These are phyloP conservation scores for Boletus insuetus DNA, from an alignment of 768 basidiomycete genomes.

Conservation along the genomic window DNA sequence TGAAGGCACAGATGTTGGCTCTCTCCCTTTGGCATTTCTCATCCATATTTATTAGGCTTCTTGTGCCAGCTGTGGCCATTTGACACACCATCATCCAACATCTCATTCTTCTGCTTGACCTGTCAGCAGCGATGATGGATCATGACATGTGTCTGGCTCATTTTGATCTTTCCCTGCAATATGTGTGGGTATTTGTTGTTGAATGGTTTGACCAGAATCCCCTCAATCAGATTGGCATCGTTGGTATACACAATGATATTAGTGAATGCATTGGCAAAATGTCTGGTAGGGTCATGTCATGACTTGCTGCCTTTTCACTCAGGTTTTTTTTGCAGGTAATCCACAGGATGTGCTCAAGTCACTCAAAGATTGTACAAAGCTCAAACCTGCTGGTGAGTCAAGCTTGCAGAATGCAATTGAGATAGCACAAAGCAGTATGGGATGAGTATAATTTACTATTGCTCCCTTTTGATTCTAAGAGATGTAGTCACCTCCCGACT, in stretches of 20 bases:
- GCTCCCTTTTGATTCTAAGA: conserved; percentile 2
- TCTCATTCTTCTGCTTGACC: conserved; percentile 89
- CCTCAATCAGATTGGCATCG: conserved; percentile 91
- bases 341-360: conserved; percentile 90
- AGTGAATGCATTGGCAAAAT: conserved; percentile 90
- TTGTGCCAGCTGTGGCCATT: conserved; percentile 82
- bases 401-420: conserved; percentile 96
- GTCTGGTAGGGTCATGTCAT: conserved; percentile 60
- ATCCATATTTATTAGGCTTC: conserved; percentile 45
- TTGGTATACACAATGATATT: conserved; percentile 87
- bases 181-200: conserved; percentile 83
- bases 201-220: conserved; percentile 99
- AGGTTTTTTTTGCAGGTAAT: conserved; percentile 58
- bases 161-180: conserved; percentile 87
- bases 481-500: conserved; percentile 85
- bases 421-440: conserved; percentile 93
- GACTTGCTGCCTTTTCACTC: neutral
- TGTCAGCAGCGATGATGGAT: conserved; percentile 90
- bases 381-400: conserved; percentile 90
- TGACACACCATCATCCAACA: conserved; percentile 96
- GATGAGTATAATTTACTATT: conserved; percentile 42
- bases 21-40: conserved; percentile 1
- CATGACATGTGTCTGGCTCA: conserved; percentile 94
- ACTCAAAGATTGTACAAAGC: conserved; percentile 79
- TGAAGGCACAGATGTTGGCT: conserved; percentile 56